phyloP scores from a whole-genome alignment of 164 flowering plant species.

The Liquidambar formosana region DNA sequence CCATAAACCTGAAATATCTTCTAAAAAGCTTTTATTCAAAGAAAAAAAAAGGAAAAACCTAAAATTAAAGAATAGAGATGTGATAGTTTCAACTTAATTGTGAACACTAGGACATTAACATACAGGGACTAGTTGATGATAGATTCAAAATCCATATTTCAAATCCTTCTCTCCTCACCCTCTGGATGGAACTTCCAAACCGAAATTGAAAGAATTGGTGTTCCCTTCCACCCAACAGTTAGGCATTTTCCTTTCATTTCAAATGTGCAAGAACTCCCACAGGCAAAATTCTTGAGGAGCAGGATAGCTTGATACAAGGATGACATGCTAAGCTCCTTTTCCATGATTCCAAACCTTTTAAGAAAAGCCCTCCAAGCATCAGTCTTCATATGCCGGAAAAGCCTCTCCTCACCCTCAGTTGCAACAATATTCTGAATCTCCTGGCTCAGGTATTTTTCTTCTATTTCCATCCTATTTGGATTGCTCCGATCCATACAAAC shows the following conservation, averaged over 20 bases:
- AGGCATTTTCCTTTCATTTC: constrained; percentile 43
- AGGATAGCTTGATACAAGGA: constrained; percentile 46
- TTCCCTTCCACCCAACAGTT: constrained; percentile 60
- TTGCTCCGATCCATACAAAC: constrained; percentile 35
- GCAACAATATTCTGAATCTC: constrained; percentile 51
- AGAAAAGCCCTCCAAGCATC: constrained; percentile 58
- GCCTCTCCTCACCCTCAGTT: constrained; percentile 51
- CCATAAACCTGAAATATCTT: too few species aligned
- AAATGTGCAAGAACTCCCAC: constrained; percentile 41
- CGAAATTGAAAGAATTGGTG: constrained; percentile 48
- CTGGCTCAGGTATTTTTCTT: constrained; percentile 23
- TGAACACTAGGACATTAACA: too few species aligned
- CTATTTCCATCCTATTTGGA: constrained; percentile 25
- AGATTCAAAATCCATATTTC: too few species aligned
- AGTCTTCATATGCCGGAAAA: constrained; percentile 35
- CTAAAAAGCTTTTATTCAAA: too few species aligned
- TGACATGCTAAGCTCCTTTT: constrained; percentile 42
- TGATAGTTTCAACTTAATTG: too few species aligned
- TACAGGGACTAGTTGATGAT: too few species aligned
- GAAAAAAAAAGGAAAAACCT: too few species aligned
- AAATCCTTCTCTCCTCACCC: background rate
- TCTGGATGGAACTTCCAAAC: constrained; percentile 44
- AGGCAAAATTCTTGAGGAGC: constrained; percentile 29
- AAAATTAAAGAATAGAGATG: too few species aligned
- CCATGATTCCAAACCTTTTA: constrained; percentile 46